phyloP scores from a whole-genome alignment of 495 filamentous ascomycete species.

The Choiromyces venosus region DNA sequence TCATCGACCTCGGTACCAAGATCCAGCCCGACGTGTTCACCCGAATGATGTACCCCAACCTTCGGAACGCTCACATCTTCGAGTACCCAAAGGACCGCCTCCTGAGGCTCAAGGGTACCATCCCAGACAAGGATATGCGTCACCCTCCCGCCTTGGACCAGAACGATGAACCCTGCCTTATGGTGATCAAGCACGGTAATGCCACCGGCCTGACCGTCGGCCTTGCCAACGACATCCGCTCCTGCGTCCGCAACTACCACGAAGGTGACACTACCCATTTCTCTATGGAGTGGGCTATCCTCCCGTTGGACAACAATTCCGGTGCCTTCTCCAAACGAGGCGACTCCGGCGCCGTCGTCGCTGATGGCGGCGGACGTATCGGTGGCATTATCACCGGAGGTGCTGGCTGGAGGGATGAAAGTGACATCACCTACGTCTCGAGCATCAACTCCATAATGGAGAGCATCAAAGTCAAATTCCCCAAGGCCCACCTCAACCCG shows the following conservation, averaged over 20 bases:
- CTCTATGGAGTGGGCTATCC: conserved; percentile 9
- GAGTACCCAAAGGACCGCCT: not conserved
- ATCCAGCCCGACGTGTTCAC: not conserved
- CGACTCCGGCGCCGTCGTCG: not conserved
- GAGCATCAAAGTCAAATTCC: no score
- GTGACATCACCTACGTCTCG: no score
- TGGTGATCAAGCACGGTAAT: not conserved
- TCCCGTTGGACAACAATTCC: not conserved
- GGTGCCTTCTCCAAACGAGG: not conserved
- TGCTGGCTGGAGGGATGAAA: no score
- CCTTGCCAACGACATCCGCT: not conserved
- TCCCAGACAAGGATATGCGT: not conserved
- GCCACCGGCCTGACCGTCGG: not conserved
- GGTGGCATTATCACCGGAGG: no score
- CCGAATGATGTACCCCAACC: not conserved
- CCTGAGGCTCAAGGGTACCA: not conserved
- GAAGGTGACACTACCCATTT: not conserved
- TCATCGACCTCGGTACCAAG: conserved; percentile 1
- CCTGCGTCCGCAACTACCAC: not conserved
- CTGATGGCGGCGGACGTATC: not conserved
- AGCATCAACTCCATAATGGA: no score
- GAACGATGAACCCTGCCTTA: not conserved
- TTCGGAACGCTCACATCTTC: no score
- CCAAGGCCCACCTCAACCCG: no score
- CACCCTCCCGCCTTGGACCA: not conserved